A percentile compares a stretch with the other conserved stretches of the same genome.
Evolutionary conservation across 768 basidiomycete species (phyloP).

Genomic region (Russula abietina): DNA sequence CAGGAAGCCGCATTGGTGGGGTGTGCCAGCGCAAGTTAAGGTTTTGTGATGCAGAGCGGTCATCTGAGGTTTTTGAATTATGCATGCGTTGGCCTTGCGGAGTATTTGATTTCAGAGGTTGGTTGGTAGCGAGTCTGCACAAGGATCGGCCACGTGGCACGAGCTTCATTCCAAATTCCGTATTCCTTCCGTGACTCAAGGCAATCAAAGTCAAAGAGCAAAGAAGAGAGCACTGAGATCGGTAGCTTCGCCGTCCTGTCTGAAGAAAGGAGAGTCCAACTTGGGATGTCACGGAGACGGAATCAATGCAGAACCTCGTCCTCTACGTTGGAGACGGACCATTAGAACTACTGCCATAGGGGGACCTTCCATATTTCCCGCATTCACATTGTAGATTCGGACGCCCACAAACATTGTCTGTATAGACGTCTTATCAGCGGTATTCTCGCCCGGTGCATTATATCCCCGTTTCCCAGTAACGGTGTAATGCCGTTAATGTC

Average conservation of each 20-base stretch:
- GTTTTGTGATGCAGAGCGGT: too few species aligned
- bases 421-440: not conserved
- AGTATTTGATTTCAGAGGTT: not conserved
- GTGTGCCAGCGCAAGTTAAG: not conserved
- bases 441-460: not conserved
- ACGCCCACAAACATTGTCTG: not conserved
- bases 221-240: not conserved
- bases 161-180: too few species aligned
- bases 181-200: too few species aligned
- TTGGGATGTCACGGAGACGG: not conserved
- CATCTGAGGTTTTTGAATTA: too few species aligned
- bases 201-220: not conserved
- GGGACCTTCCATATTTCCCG: not conserved
- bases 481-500: not conserved
- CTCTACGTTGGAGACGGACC: not conserved
- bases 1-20: too few species aligned
- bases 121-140: too few species aligned
- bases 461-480: not conserved
- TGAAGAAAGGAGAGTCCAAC: not conserved
- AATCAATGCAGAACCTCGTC: not conserved
- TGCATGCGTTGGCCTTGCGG: not conserved
- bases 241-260: not conserved
- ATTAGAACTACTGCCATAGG: not conserved
- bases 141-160: too few species aligned
- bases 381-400: not conserved